Evolutionary conservation across 176 grass and related monocot genomes (phyloP), one percentile per base, ranked within the genome.

Genomic region (Cenchrus americanus): DNA sequence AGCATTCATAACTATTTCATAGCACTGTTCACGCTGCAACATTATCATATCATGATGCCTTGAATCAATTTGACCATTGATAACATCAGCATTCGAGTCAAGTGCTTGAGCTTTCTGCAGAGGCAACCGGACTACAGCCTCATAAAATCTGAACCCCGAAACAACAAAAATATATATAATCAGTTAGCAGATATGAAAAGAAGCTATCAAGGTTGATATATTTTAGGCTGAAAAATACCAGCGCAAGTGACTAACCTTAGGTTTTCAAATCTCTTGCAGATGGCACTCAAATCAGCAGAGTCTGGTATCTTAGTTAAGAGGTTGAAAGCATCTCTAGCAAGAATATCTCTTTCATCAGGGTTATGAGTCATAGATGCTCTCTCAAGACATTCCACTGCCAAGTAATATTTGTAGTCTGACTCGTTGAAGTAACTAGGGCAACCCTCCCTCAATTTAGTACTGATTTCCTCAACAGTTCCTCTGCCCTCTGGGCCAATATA

Each of bases 351-450:
- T 77, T 95, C 91, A 19, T 93, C 91, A 40, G 88, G 62, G 60
- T 90, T 91, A 40, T 86, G 83, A 75, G 83, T 78, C 34, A 88
- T 55, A 84, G 88, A 93, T 23, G 93, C 96, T 90, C 81, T 95
- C 85, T 98, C 96, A 34, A 98, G 93, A 69, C 86, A 90, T 79
- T 98, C 96, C 52, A 98, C 93, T 88, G 96, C 93, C 42, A 95
- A 84, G 83, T 93, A 98, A 82, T 93, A 98, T 82, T 94, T 93
- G 82, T 95, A 93, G 62, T 95, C 93, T 60, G 93, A 89, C 77
- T 98, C 92, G 44, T 95, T 98, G 74, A 93, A 98, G 71, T 98
- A 98, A 91, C 96, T 98, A 82, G 96, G 96, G 70, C 96, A 98
- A 54, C 93, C 93, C 66, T 95, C 93, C 79, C 85, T 93, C 53